Evolutionary conservation across 1,284 basidiomycete species (phyloP).

Genomic region (Sanghuangporus weigelae): DNA sequence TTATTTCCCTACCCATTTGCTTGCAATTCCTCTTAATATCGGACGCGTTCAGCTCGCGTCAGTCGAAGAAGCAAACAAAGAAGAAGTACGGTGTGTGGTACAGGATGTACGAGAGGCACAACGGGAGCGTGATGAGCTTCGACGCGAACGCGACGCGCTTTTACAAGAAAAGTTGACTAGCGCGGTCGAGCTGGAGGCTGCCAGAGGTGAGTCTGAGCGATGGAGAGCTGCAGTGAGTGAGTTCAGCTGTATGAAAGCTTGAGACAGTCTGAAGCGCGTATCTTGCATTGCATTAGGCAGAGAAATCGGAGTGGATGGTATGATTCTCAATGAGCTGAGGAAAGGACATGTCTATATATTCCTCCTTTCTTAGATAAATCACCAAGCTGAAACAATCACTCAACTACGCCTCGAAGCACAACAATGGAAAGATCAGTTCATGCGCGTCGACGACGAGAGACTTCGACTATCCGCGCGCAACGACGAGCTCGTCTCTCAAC

Average conservation of each 20-base stretch:
- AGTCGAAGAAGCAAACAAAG: constrained; percentile 39
- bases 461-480: constrained; percentile 46
- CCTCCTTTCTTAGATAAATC: constrained; percentile 37
- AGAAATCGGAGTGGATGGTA: constrained; percentile 55
- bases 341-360: not conserved
- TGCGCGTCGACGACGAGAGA: constrained; percentile 46
- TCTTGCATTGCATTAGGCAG: constrained; percentile 33
- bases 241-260: not conserved
- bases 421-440: constrained; percentile 69
- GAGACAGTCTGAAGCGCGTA: not conserved
- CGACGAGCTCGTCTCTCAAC: constrained; percentile 50
- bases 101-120: constrained; percentile 43
- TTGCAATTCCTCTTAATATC: not conserved
- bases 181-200: constrained; percentile 42
- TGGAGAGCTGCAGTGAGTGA: constrained; percentile 50
- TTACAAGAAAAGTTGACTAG: constrained; percentile 39
- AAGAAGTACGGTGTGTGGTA: constrained; percentile 40
- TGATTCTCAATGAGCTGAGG: constrained; percentile 15
- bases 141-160: constrained; percentile 51
- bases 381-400: constrained; percentile 53
- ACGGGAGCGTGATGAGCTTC: constrained; percentile 50
- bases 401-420: constrained; percentile 56
- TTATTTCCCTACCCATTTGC: not conserved
- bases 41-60: constrained; percentile 35
- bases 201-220: constrained; percentile 42